Conservation (phyloP, 2,329 filamentous ascomycete species). For the Aureobasidium sp. region DNA sequence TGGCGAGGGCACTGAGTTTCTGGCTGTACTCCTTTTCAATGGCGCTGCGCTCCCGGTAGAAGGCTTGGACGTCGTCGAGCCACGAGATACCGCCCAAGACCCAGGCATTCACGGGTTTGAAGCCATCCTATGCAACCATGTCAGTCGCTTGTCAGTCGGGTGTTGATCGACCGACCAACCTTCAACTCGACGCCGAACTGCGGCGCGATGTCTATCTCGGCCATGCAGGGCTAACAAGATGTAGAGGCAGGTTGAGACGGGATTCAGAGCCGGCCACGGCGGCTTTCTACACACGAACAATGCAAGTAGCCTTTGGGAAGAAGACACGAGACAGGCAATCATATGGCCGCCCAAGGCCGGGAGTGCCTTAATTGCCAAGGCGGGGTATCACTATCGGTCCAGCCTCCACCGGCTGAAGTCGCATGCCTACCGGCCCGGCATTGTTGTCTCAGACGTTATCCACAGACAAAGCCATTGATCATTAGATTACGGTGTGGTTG, state of each 20-base stretch:
- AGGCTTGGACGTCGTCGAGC: constrained; percentile 94
- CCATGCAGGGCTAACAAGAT: constrained; percentile 47
- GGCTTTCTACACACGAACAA: constrained; percentile 2
- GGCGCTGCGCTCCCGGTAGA: constrained; percentile 87
- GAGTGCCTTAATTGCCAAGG: constrained; percentile 6
- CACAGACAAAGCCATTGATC: background rate
- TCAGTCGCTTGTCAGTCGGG: constrained; percentile 5
- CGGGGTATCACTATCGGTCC: background rate
- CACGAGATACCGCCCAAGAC: constrained; percentile 76
- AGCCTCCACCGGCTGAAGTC: constrained; percentile 5
- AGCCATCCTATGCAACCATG: constrained; percentile 65
- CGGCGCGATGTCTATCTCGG: constrained; percentile 72
- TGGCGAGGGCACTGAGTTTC: constrained; percentile 79
- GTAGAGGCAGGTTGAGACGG: background rate
- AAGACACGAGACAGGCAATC: constrained; percentile 5
- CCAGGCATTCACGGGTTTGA: constrained; percentile 92
- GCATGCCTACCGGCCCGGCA: background rate
- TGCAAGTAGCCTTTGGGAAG: background rate
- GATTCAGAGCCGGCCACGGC: background rate
- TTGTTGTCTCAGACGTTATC: background rate
- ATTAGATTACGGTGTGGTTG: too few relatives aligned
- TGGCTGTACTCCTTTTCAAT: constrained; percentile 97
- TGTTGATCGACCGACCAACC: constrained; percentile 45
- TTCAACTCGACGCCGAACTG: constrained; percentile 93
- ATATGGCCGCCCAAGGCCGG: background rate